These are phyloP conservation scores for Pistacia integerrima DNA, from an alignment of 345 rosid species.

Conservation along the genomic window DNA sequence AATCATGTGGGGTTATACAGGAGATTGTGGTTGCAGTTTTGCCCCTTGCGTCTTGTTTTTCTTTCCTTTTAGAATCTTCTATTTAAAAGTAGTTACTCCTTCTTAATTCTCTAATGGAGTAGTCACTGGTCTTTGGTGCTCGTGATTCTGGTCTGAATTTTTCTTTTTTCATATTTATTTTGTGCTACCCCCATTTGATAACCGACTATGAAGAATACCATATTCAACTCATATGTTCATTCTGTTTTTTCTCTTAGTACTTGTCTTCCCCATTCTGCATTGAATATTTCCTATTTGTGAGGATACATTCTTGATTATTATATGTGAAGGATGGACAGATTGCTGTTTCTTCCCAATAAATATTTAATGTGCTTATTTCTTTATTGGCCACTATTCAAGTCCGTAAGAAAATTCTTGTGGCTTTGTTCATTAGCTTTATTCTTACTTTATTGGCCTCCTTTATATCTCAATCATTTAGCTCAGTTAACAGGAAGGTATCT, in stretches of 20 bases:
- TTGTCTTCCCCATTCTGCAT: neutral
- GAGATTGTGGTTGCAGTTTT: too few relatives aligned
- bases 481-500: neutral
- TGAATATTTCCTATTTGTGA: neutral
- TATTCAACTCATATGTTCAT: neutral
- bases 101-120: neutral
- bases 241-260: neutral
- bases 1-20: too few relatives aligned
- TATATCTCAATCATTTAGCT: neutral
- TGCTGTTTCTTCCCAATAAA: neutral
- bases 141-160: neutral
- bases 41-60: too few relatives aligned
- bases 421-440: neutral
- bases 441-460: neutral
- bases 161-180: neutral
- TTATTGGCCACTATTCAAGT: neutral
- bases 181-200: neutral
- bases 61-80: too few relatives aligned
- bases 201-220: neutral
- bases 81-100: neutral
- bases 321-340: neutral
- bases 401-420: neutral
- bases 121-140: neutral
- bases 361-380: neutral
- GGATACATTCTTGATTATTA: neutral